Evolutionary conservation across 2,329 filamentous ascomycete species (phyloP).

Genomic region (Gnomoniopsis sp.): DNA sequence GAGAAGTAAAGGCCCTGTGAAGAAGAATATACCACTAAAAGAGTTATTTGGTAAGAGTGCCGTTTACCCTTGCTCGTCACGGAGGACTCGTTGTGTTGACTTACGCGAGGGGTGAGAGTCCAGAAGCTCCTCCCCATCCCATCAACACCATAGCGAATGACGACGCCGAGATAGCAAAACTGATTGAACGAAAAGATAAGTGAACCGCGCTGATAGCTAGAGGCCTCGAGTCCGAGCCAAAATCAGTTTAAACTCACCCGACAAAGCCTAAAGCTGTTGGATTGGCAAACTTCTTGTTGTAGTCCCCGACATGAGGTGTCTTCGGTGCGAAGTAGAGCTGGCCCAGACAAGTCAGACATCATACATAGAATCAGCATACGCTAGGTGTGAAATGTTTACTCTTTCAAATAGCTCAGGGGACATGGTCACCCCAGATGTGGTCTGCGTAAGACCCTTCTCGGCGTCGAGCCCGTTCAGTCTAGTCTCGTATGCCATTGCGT

Average conservation of each 20-base stretch:
- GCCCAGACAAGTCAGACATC: neutral
- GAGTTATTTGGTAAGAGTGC: no score
- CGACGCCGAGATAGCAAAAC: constrained; percentile 35
- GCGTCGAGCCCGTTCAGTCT: constrained; percentile 22
- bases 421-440: constrained; percentile 33
- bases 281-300: constrained; percentile 34
- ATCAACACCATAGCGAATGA: constrained; percentile 34
- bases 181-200: no score
- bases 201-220: neutral
- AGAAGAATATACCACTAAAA: constrained; percentile 34
- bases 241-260: constrained; percentile 24
- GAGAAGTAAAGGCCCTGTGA: constrained; percentile 43
- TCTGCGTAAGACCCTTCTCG: constrained; percentile 32
- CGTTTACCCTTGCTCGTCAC: neutral
- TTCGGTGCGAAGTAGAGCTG: constrained; percentile 37
- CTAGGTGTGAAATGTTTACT: constrained; percentile 9
- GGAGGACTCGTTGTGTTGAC: constrained; percentile 13
- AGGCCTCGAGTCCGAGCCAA: neutral
- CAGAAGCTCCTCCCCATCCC: constrained; percentile 34
- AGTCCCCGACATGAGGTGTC: constrained; percentile 32
- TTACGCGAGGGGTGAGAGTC: constrained; percentile 31
- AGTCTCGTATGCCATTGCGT: neutral
- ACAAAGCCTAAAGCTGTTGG: constrained; percentile 35
- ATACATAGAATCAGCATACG: neutral
- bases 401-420: constrained; percentile 37